Base-by-base conservation (phyloP, 1,284 basidiomycete genomes). In the Blastosporella zonata region DNA sequence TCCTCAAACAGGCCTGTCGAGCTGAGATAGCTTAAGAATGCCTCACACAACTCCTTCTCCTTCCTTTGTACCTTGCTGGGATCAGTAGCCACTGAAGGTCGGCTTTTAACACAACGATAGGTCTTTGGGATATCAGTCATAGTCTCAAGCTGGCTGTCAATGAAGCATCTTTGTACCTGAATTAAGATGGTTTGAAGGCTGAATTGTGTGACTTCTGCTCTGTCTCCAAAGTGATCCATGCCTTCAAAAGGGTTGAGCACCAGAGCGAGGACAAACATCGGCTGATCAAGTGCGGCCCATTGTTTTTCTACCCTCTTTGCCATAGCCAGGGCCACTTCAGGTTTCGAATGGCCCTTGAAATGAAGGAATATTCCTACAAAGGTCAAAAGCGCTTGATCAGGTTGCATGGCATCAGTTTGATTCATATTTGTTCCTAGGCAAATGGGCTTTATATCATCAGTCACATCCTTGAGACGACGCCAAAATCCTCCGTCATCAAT, bases 381-480 rank as follows among this genome's bases (percentile, higher is more conserved):
- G 7, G 57, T 55, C 35, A 64, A 55, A 0, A 67, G 51, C 12
- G 62, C 61, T 28, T 62, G 56, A 33, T 63, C 61, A 3, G 57
- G 53, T 17, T 48, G 56, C 37, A 59, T 55, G 0, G 45, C 47
- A 29, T 66, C 56, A n/a, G 45, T 55, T 42, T 64, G 62, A 48
- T 60, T 62, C 50, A 65, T 55, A 38, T 65, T 67, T 1, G 54
- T 49, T 0, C 57, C 59, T 37, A 59, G 56, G 41, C 61, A 62
- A n/a, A 67, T 65, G 6, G 61, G 62, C 53, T 67, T 57, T 12
- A 67, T 46, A 31, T 66, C 59, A 31, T 58, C 57, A 15, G 64
- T 38, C 1, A 64, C 53, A 13, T 48, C 20, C 39, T 59, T 54
- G 18, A 66, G 50, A 2, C 47, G 50, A 12, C 15, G 15, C 64